Evolutionary conservation across 129 eudicot species (phyloP), one percentile per base, ranked within the genome.

Genomic region (Pulicaria dysenterica): DNA sequence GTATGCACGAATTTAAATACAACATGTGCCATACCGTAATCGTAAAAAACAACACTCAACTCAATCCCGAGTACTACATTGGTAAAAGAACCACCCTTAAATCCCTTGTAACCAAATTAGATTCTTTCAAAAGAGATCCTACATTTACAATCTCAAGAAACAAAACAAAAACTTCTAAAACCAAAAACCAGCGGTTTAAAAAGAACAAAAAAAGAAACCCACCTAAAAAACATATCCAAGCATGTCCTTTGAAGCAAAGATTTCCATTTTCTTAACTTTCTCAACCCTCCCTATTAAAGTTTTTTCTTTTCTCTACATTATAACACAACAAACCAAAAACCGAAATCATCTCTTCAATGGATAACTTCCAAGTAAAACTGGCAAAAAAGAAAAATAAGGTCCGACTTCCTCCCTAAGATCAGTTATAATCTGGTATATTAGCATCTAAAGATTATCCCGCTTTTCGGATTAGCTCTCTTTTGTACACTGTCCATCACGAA

Each of bases 301-400:
- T 10, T 50, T 37, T 53, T 3, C 34, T 55, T 49, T 31, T 54
- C 47, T 70, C 77, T 70, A 78, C 77, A 71, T 62, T 78, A 78
- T 70, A 63, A 44, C 82, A 78, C 82, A 78, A 71, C 82, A 72
- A 70, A 70, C 77, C 77, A 53, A 62, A 70, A 53, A 45, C 58
- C 67, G 47, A 73, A 38, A 60, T 53, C 13, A 34, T 56, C 50
- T 65, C 67, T 66, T 56, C 45, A 41, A 65, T 14, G 45, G 50
- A 16, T 45, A 58, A 48, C 67, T 8, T 58, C 48, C 58, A 60
- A 58, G 69, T 73, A 50, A 69, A 77, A 77, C 46, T 47, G 60
- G 55, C 60, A 60, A 70, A 78, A 70, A 76, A 58, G 55, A 57
- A 49, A 67, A 24, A 24, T 24, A 24, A 64, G 55, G 70, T 76